A percentile compares a stretch with the other conserved stretches of the same genome.
phyloP scores from a whole-genome alignment of 192 early-diverging fungal genomes.

The Paraglomus brasilianum region DNA sequence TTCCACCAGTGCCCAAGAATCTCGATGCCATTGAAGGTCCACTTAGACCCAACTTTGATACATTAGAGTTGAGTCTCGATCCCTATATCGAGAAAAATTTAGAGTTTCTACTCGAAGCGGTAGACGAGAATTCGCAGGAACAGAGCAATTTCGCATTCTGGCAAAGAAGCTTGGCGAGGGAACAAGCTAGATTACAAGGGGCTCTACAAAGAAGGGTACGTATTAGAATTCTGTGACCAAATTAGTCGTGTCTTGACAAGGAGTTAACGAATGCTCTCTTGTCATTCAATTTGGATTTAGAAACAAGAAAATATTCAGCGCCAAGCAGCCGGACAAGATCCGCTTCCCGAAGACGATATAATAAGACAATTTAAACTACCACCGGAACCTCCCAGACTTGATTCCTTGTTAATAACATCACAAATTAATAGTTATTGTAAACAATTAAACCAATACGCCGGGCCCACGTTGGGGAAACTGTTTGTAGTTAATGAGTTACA shows the following conservation, averaged over 20 bases:
- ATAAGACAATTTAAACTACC: conserved; percentile 66
- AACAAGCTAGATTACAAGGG: conserved; percentile 74
- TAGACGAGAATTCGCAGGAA: conserved; percentile 90
- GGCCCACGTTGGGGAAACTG: conserved; percentile 92
- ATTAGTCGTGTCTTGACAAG: no score
- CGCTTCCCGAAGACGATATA: conserved; percentile 81
- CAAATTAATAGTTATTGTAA: conserved; percentile 93
- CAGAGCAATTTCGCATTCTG: conserved; percentile 93
- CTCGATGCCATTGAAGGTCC: conserved; percentile 45
- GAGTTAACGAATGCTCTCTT: no score
- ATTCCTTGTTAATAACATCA: conserved; percentile 83
- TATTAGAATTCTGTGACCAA: neutral
- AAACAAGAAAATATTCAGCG: conserved; percentile 75
- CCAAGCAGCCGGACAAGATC: conserved; percentile 59
- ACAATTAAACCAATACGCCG: conserved; percentile 91
- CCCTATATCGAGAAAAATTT: conserved; percentile 85
- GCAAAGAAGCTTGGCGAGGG: conserved; percentile 88
- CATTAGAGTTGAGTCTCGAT: conserved; percentile 82
- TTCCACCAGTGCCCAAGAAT: conserved; percentile 51
- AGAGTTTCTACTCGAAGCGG: conserved; percentile 74
- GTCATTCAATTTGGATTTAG: conserved; percentile 35
- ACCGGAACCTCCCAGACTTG: conserved; percentile 88
- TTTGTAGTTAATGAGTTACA: conserved; percentile 79
- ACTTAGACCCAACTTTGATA: conserved; percentile 61
- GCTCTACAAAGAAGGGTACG: conserved; percentile 57